Conservation (phyloP, 1,284 basidiomycete species). For the Coriolopsis trogii region DNA sequence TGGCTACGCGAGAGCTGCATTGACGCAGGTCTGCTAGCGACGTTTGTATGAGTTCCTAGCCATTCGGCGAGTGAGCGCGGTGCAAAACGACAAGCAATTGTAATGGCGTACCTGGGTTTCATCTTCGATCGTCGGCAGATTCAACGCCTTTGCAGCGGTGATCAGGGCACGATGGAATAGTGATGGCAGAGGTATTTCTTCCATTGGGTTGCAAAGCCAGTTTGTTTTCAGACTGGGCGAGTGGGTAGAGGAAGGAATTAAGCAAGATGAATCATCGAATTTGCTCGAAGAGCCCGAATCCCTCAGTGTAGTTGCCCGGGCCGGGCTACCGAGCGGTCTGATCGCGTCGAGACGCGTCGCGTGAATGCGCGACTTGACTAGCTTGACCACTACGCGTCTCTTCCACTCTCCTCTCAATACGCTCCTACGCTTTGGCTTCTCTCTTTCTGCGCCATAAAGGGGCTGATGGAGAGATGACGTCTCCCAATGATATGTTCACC, state of each 20-base stretch:
- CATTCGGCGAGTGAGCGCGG: constrained; percentile 1
- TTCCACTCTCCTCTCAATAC: background rate
- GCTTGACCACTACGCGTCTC: constrained; percentile 1
- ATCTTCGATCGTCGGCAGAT: constrained; percentile 50
- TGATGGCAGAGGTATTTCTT: constrained; percentile 37
- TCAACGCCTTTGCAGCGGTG: constrained; percentile 45
- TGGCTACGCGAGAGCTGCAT: constrained; percentile 52
- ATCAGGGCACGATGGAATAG: constrained; percentile 48
- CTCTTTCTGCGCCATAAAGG: no score
- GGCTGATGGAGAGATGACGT: no score
- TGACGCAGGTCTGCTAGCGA: constrained; percentile 55
- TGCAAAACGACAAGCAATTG: background rate
- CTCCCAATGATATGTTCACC: no score
- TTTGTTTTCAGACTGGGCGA: no score
- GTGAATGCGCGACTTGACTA: constrained; percentile 9
- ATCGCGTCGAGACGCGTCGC: constrained; percentile 12
- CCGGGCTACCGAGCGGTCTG: background rate
- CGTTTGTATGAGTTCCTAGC: constrained; percentile 60
- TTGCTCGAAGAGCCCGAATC: constrained; percentile 3
- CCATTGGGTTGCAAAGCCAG: constrained; percentile 36
- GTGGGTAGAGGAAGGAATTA: background rate
- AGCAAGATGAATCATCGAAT: constrained; percentile 1
- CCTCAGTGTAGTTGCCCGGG: background rate
- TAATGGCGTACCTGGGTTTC: constrained; percentile 49
- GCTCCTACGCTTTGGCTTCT: background rate